phyloP scores from a whole-genome alignment of 2,329 filamentous ascomycete genomes.

The Amauroascus niger region DNA sequence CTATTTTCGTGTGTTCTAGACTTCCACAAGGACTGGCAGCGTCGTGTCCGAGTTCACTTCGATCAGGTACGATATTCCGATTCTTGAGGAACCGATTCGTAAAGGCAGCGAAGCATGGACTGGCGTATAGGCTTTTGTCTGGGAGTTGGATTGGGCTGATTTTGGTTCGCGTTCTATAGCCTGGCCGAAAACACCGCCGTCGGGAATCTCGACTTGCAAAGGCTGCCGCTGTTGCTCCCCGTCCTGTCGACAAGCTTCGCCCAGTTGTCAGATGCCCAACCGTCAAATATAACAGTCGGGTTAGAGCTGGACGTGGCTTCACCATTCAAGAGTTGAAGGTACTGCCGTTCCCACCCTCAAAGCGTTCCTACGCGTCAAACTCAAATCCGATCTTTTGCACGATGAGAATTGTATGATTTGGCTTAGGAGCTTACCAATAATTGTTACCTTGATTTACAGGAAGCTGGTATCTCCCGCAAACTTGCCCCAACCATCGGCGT shows the following conservation, averaged over 20 bases:
- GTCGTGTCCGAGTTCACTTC: slow-evolving; percentile 97
- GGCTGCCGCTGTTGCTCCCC: slow-evolving; percentile 89
- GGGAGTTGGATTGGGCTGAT: slow-evolving; percentile 5
- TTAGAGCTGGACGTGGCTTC: slow-evolving; percentile 95
- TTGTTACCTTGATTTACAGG: slow-evolving; percentile 47
- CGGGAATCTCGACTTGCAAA: slow-evolving; percentile 86
- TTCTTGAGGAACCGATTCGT: background rate
- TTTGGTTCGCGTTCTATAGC: slow-evolving; percentile 45
- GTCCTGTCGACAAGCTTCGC: slow-evolving; percentile 92
- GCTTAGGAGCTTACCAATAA: slow-evolving; percentile 8
- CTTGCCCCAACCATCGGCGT: slow-evolving; percentile 95
- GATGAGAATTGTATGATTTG: background rate
- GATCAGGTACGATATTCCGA: slow-evolving; percentile 69
- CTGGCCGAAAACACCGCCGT: slow-evolving; percentile 90
- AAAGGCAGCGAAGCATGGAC: background rate
- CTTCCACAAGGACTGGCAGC: slow-evolving; percentile 99
- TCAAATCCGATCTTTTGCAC: background rate
- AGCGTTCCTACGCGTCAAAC: background rate
- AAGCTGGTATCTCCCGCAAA: slow-evolving; percentile 89
- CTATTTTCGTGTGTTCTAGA: slow-evolving; percentile 45
- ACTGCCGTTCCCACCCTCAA: slow-evolving; percentile 29
- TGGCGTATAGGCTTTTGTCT: background rate
- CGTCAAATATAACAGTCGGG: slow-evolving; percentile 98
- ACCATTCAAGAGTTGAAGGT: slow-evolving; percentile 97
- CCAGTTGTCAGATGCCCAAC: slow-evolving; percentile 96